Base-by-base conservation (phyloP, 208 protist genomes). In the Wallacemonas collosoma region DNA sequence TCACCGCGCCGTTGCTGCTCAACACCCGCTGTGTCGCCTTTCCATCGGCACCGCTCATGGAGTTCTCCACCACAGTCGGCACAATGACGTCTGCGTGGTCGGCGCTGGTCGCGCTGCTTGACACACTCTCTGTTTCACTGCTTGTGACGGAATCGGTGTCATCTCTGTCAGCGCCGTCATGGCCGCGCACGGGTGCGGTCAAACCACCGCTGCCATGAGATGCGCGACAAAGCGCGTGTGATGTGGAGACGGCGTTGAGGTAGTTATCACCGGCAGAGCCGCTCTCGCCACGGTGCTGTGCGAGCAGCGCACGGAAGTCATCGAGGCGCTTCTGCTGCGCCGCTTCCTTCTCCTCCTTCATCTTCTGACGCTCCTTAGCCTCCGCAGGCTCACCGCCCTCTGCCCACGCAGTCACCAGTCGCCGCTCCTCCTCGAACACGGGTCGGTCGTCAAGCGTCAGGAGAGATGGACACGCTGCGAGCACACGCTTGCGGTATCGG, bases 401-500 rank as follows among this genome's bases (percentile, higher is more conserved):
- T 0, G 81, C 80, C 94, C 94, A 98, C 53, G 97, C 97, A 38
- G 77, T 88, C 9, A 93, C 85, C 15, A 95, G 75, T 0, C 89
- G 87, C 1, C 95, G 89, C 76, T 98, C 95, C 36, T 89, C 83
- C 5, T 81, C 85, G 63, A 95, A 96, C 1, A 98, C 93, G 4
- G 94, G 95, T 1, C 90, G 82, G 40, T 98, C 95, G 68, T 98
- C 97, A 15, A 98, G 75, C 73, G 98, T 94, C 40, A 93, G 76
- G 2, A 98, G 84, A 5, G 44, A 15, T 36, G 73, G 68, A 47
- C 88, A 92, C 6, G 80, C 77, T 26, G 85, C 69, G 5, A 98
- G 86, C 0, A 98, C 72, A 1, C 75, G 85, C 79, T 97, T 97
- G 56, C 97, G 87, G 73, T 98, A 98, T 62, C 85, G 79, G 5